Conservation (phyloP, 768 basidiomycete genomes). For the Leccinum boreale region DNA sequence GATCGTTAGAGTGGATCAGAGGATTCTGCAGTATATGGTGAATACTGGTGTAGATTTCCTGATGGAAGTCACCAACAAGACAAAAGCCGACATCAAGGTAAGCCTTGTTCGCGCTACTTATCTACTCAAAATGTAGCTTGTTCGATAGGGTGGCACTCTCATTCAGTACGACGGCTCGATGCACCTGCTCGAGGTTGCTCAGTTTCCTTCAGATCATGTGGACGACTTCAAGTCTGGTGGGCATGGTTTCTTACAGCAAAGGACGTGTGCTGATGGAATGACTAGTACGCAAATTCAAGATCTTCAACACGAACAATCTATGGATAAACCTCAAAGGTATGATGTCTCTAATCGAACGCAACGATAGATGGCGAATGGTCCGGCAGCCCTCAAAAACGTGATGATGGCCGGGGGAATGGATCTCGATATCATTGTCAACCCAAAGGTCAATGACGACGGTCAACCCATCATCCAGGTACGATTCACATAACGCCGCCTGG, state of each 20-base stretch:
- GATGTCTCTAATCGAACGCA: constrained; percentile 3
- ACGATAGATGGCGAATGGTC: background rate
- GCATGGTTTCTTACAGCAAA: constrained; percentile 6
- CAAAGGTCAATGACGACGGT: constrained; percentile 83
- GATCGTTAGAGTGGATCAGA: constrained; percentile 64
- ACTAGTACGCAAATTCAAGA: constrained; percentile 85
- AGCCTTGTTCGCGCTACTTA: background rate
- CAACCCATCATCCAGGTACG: constrained; percentile 75
- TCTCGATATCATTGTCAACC: constrained; percentile 94
- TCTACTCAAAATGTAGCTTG: background rate
- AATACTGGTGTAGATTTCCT: constrained; percentile 79
- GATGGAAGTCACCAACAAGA: constrained; percentile 97
- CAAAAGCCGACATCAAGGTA: constrained; percentile 76
- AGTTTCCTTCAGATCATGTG: constrained; percentile 6
- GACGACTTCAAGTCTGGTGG: constrained; percentile 34
- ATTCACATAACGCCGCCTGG: background rate
- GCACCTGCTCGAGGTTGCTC: constrained; percentile 10
- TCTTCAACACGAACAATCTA: constrained; percentile 85
- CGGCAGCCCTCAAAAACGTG: constrained; percentile 78
- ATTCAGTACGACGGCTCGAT: constrained; percentile 69
- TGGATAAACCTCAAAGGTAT: constrained; percentile 77
- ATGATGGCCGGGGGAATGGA: constrained; percentile 87
- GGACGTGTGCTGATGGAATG: background rate
- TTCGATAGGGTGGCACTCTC: constrained; percentile 70
- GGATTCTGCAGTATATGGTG: constrained; percentile 85